These are phyloP conservation scores for Termitomyces sp. DNA, from an alignment of 768 basidiomycete species.

Conservation along the genomic window DNA sequence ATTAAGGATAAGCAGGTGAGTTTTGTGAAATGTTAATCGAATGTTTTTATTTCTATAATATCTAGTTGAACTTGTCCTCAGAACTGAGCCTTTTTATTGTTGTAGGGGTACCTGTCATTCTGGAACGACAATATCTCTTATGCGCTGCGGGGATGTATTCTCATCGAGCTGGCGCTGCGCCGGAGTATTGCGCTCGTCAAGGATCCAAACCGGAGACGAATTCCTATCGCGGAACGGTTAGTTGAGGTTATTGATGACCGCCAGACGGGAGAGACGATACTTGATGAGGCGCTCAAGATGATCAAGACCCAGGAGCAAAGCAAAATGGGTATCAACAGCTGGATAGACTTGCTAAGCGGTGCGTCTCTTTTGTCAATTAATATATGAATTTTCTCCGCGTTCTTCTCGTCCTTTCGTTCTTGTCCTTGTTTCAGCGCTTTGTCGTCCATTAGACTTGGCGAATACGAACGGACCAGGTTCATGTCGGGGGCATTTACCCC, in stretches of 20 bases:
- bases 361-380: slow-evolving; percentile 28
- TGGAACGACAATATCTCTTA: slow-evolving; percentile 99
- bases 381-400: not conserved
- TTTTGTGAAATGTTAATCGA: slow-evolving; percentile 6
- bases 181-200: slow-evolving; percentile 88
- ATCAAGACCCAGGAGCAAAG: slow-evolving; percentile 82
- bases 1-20: slow-evolving; percentile 94
- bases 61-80: slow-evolving; percentile 2
- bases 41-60: not conserved
- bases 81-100: slow-evolving; percentile 1
- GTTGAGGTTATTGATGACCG: slow-evolving; percentile 91
- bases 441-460: not conserved
- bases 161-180: slow-evolving; percentile 95
- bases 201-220: slow-evolving; percentile 74
- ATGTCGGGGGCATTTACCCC: no score
- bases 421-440: not conserved
- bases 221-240: slow-evolving; percentile 76
- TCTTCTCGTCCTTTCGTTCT: not conserved
- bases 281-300: slow-evolving; percentile 95
- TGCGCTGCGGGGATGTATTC: slow-evolving; percentile 95
- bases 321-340: slow-evolving; percentile 80
- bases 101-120: slow-evolving; percentile 87
- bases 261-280: slow-evolving; percentile 92
- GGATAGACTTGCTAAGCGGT: slow-evolving; percentile 97
- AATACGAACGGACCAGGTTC: not conserved